Evolutionary conservation across 768 basidiomycete species (phyloP).

Genomic region (Porpolomopsis calyptriformis): DNA sequence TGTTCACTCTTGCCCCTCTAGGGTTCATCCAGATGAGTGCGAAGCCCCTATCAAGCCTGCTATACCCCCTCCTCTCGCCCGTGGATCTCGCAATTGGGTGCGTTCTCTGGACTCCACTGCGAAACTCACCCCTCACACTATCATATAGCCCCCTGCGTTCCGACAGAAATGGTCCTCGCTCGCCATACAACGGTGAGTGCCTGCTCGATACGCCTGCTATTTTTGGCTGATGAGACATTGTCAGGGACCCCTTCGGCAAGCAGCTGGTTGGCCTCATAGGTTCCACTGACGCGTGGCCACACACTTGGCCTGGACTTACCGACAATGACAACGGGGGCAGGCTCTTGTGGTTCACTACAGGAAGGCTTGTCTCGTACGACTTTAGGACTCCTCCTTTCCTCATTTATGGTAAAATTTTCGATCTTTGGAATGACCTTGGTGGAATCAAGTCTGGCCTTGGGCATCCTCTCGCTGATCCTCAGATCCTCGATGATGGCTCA

Average conservation of each 20-base stretch:
- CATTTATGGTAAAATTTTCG: conserved; percentile 1
- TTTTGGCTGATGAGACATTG: neutral
- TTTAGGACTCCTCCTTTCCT: neutral
- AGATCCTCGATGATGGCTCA: conserved; percentile 1
- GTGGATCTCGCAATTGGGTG: neutral
- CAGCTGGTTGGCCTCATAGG: neutral
- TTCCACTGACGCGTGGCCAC: neutral
- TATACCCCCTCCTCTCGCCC: neutral
- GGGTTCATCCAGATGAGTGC: neutral
- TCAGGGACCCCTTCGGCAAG: conserved; percentile 2
- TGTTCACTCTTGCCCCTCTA: neutral
- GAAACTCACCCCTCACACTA: neutral
- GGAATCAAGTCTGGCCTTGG: conserved; percentile 1
- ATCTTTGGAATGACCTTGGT: neutral
- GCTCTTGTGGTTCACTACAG: neutral
- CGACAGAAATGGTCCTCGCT: neutral
- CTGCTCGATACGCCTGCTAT: neutral
- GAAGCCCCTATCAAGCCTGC: neutral
- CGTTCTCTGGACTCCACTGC: neutral
- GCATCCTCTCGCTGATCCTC: conserved; percentile 3
- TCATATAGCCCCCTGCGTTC: neutral
- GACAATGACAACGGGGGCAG: conserved; percentile 2
- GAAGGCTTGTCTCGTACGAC: neutral
- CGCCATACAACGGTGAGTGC: conserved; percentile 1
- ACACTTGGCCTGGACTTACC: conserved; percentile 2